Conservation (phyloP, 768 basidiomycete genomes). For the Lactarius sanguifluus region DNA sequence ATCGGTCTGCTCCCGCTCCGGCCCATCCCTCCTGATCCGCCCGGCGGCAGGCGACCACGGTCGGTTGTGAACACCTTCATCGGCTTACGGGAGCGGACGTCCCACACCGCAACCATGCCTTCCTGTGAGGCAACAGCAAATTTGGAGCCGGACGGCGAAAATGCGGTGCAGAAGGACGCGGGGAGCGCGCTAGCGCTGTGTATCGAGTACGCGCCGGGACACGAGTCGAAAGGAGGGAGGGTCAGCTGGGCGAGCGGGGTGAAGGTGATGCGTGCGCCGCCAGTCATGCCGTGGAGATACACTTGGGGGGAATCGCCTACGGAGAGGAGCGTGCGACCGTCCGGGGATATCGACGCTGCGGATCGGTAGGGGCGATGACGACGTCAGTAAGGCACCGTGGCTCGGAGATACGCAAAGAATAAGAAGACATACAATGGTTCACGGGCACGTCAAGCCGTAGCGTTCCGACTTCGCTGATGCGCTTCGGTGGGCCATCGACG, state of each 20-base stretch:
- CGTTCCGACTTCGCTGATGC: conserved; percentile 50
- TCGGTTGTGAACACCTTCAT: conserved; percentile 66
- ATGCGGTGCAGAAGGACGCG: conserved; percentile 80
- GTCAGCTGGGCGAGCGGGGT: conserved; percentile 65
- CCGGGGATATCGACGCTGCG: conserved; percentile 85
- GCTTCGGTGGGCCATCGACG: conserved; percentile 40
- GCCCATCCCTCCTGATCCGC: conserved; percentile 16
- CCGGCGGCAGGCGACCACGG: conserved; percentile 36
- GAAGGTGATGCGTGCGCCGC: conserved; percentile 61
- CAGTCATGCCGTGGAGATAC: conserved; percentile 74
- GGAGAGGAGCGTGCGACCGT: conserved; percentile 80
- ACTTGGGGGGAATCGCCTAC: conserved; percentile 91
- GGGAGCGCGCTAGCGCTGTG: conserved; percentile 40
- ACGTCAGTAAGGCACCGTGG: background rate
- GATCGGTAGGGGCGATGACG: conserved; percentile 19
- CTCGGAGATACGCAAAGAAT: background rate
- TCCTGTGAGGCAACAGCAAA: conserved; percentile 85
- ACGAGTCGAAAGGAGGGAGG: conserved; percentile 52
- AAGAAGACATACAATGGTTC: conserved; percentile 68
- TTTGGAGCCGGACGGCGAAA: conserved; percentile 71
- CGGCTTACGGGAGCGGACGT: conserved; percentile 71
- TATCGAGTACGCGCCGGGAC: conserved; percentile 30
- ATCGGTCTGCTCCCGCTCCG: conserved; percentile 35
- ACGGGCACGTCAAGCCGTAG: conserved; percentile 66
- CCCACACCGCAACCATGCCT: conserved; percentile 78